Base-by-base conservation (phyloP, 371 early-diverging fungal species). In the Gilbertella persicaria region DNA sequence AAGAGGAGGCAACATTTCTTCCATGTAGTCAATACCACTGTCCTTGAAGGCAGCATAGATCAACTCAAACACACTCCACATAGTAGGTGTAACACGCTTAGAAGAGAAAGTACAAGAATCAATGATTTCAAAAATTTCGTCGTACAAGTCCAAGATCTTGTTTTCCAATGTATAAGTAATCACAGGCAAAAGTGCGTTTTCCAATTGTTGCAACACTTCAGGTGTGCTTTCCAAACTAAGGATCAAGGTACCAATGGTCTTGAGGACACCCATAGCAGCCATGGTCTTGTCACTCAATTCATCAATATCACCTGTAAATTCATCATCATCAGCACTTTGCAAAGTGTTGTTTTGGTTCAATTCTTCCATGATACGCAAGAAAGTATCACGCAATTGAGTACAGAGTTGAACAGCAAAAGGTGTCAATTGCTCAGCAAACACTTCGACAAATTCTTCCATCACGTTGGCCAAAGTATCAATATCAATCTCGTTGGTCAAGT, bases 371-470 rank as follows among this genome's bases (percentile, higher is more conserved):
- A 96, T 81, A 43, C 94, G 86, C 66, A 90, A 65, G 64, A 92
- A 93, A 12, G 93, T 89, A 53, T 89, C 90, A 38, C 85, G 73
- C 58, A 97, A 71, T 66, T 94, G 91, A 29, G 83, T 78, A 55
- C 87, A 88, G 4, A 97, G 85, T 69, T 94, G 87, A 25, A 90
- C 83, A 5, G 96, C 90, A 64, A 91, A 95, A 4, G 98, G 98
- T n/a, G 88, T 81, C 56, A 97, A 68, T 64, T 94, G 86, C 33
- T 89, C 85, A n/a, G 93, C 80, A 80, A 89, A 97, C n/a, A 86
- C 82, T 58, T 89, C 90, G 3, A 96, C 95, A 57, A 96, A 85
- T 52, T 82, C 83, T 47, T 96, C 95, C 81, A 96, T 90, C 35
- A 92, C 90, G 19, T 72, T 72, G 0, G 95, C 79, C 14, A 97